These are phyloP conservation scores for Gossypium anomalum DNA, from an alignment of 345 rosid genomes.

Conservation along the genomic window DNA sequence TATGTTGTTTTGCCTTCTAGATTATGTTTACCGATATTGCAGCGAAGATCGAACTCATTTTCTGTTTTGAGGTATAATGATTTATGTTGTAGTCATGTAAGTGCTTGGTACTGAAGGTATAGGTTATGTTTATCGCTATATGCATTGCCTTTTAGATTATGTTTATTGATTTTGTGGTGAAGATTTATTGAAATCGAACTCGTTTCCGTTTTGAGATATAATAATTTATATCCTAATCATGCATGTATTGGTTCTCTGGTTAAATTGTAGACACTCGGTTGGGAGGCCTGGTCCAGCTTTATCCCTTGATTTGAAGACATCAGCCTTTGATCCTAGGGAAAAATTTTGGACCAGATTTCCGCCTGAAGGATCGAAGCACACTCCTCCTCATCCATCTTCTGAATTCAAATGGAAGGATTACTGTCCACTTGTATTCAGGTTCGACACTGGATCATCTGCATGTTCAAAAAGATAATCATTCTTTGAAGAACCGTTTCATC, in stretches of 20 bases:
- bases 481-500: not conserved
- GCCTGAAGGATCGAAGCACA: slow-evolving; percentile 84
- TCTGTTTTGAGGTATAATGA: not conserved
- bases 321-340: slow-evolving; percentile 90
- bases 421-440: slow-evolving; percentile 98
- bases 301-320: slow-evolving; percentile 78
- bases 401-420: slow-evolving; percentile 98
- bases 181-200: not conserved
- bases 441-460: slow-evolving; percentile 7
- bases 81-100: not conserved
- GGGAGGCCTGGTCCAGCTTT: slow-evolving; percentile 90
- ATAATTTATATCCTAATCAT: slow-evolving; percentile 2
- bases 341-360: slow-evolving; percentile 98
- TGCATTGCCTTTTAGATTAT: not conserved
- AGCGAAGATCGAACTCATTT: not conserved
- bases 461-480: not conserved
- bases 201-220: not conserved
- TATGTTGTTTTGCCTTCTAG: not conserved
- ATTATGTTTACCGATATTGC: not conserved
- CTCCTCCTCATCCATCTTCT: slow-evolving; percentile 89
- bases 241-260: slow-evolving; percentile 5
- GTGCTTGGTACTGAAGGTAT: not conserved
- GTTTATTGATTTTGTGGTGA: not conserved
- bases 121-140: not conserved
- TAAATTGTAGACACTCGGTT: slow-evolving; percentile 68